Base-by-base conservation (phyloP, 108 stramenopile genomes). In the Nitzschia palea region DNA sequence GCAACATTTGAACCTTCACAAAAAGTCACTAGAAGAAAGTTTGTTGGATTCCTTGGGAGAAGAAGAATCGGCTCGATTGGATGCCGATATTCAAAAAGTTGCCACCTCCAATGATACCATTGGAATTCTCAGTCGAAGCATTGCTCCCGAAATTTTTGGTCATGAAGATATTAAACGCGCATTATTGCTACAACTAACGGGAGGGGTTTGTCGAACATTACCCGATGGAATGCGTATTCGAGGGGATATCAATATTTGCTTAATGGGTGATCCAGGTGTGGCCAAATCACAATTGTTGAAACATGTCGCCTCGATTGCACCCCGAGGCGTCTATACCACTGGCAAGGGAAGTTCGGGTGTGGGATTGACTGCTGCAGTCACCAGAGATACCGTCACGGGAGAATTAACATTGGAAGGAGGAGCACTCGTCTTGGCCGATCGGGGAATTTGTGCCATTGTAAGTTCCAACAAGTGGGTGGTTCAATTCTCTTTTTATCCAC, bases 181-280 rank as follows among this genome's bases (percentile, higher is more conserved):
- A 1, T 55, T 99, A 27, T 77, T 98, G 6, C 76, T 99, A 23
- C 95, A 97, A 71, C 81, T 99, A 17, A 96, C 98, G 12, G 94
- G 98, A 1, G 99, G 98, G 9, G 95, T 93, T n/a, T 93, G 93
- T 28, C 67, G 93, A 0, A 88, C 82, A 42, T 68, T 98, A 44
- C 79, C 86, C 0, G 99, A 99, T 79, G 98, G 98, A 20, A 96
- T 98, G 95, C 68, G 85, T 8, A 98, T 98, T 60, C 92, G 99
- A 18, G 97, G 98, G 12, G 98, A 97, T 70, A 94, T 97, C 61
- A 97, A 99, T 74, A 89, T 97, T 70, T 97, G 95, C 79, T 87
- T 99, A 44, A 95, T 99, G 94, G 99, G 99, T 9, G 99, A 99
- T 83, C 99, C 99, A 0, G 99, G 99, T 68, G 97, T 98, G 35